These are phyloP conservation scores for Penicillium brevicompactum DNA, from an alignment of 2,329 filamentous ascomycete species.

Conservation along the genomic window DNA sequence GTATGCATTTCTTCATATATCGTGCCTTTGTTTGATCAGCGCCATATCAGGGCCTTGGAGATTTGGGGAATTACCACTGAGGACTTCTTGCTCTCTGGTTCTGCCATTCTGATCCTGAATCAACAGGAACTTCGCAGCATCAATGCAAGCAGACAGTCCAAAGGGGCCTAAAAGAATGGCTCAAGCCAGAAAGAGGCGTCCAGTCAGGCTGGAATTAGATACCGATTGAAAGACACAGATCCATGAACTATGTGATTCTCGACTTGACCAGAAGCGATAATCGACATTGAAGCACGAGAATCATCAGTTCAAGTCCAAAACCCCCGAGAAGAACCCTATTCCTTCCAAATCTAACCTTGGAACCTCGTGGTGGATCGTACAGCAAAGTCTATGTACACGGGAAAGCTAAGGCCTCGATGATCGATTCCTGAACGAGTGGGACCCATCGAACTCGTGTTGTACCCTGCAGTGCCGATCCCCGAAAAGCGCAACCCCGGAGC, in stretches of 20 bases:
- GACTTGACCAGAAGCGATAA: not conserved
- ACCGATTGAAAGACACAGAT: not conserved
- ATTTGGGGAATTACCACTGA: not conserved
- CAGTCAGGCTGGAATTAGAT: not conserved
- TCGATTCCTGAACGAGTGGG: not conserved
- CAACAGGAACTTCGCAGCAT: not conserved
- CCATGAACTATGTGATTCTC: not conserved
- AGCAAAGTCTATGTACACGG: not conserved
- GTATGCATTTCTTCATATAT: constrained; percentile 18
- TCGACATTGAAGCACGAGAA: not conserved
- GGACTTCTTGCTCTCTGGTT: not conserved
- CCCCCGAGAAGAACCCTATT: not conserved
- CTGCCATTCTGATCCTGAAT: not conserved
- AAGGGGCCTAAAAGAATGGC: not conserved
- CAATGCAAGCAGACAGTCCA: not conserved
- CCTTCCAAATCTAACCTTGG: not conserved
- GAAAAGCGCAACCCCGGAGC: not conserved
- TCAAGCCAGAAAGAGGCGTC: not conserved
- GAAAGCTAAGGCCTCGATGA: not conserved
- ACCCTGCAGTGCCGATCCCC: not conserved
- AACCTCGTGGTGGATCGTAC: not conserved
- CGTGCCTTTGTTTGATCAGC: constrained; percentile 7
- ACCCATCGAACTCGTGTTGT: not conserved
- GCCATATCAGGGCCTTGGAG: not conserved
- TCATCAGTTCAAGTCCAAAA: not conserved